Base-by-base conservation (phyloP, 1,139 yeast species). In the Nakaseomyces delphensis region DNA sequence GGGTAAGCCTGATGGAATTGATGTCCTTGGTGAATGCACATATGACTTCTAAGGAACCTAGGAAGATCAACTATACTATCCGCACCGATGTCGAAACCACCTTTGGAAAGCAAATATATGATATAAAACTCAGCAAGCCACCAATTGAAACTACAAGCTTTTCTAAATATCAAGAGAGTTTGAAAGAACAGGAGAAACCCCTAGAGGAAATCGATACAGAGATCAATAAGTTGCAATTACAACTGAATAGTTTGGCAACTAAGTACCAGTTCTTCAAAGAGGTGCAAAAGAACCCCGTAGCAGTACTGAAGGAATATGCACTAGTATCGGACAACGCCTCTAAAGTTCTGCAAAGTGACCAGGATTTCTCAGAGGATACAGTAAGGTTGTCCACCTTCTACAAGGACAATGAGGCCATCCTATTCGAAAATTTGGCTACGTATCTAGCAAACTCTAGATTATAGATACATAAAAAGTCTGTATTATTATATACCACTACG, bases 331-430 rank as follows among this genome's bases (percentile, higher is more conserved):
- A 85, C 30, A 79, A 83, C 48, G 82, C 89, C 40, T 70, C 85
- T 55, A 79, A 77, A 60, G 79, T 86, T 14, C 72, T 86, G 50
- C 74, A 82, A 54, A 85, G 93, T 25, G 96, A 89, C 60, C 89
- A 84, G 54, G 87, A 93, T 8, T 84, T 83, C 62, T 86, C 84
- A 58, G 97, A 89, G 63, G 97, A 91, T 59, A 70, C 77, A 24
- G 95, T 86, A 2, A 77, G 98, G 66, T 77, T 81, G 54, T 77
- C 95, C 6, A 76, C 80, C 31, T 87, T 83, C 62, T 89, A 86
- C 64, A 76, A 28, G n/a, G 35, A 38, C 11, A 38, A 38, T 14
- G 40, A 24, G 6, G 32, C 40, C 6, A 10, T 28, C 2, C 33
- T 38, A 3, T 38, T 38, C 25, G 40, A 38, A 28, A 28, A 38